phyloP scores from a whole-genome alignment of 208 protist species.

The Naegleria lovaniensis region DNA sequence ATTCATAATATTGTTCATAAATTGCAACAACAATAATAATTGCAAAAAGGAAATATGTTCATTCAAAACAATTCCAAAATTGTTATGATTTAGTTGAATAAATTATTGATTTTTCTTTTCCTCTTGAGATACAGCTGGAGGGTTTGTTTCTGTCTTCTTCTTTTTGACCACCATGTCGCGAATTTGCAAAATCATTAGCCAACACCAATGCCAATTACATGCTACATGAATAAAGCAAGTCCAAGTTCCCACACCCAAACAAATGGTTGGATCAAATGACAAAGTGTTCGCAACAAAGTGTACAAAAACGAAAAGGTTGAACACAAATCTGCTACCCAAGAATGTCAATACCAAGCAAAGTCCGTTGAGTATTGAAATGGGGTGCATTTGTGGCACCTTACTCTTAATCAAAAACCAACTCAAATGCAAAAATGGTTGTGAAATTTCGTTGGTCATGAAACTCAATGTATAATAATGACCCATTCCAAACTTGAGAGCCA shows the following conservation, averaged over 20 bases:
- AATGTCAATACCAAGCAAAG: background rate
- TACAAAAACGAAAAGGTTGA: background rate
- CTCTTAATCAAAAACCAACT: conserved; percentile 11
- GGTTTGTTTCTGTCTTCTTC: background rate
- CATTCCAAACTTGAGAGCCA: background rate
- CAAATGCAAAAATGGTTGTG: background rate
- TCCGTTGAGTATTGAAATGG: background rate
- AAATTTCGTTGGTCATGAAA: conserved; percentile 25
- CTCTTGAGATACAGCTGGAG: background rate
- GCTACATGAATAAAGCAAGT: background rate
- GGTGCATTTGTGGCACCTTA: background rate
- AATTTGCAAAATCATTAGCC: background rate
- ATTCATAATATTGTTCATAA: no score
- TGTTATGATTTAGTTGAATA: background rate
- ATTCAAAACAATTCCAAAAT: no score
- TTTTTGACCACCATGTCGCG: background rate
- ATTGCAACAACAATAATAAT: no score
- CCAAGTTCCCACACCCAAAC: background rate
- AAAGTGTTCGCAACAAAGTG: background rate
- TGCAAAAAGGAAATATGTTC: no score
- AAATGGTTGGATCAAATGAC: no score
- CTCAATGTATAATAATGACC: background rate
- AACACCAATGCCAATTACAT: background rate
- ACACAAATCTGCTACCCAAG: background rate
- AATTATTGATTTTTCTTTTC: background rate